A percentile compares a stretch with the other conserved stretches of the same genome.
Evolutionary conservation across 495 filamentous ascomycete species (phyloP).

Genomic region (Lindgomyces ingoldianus): DNA sequence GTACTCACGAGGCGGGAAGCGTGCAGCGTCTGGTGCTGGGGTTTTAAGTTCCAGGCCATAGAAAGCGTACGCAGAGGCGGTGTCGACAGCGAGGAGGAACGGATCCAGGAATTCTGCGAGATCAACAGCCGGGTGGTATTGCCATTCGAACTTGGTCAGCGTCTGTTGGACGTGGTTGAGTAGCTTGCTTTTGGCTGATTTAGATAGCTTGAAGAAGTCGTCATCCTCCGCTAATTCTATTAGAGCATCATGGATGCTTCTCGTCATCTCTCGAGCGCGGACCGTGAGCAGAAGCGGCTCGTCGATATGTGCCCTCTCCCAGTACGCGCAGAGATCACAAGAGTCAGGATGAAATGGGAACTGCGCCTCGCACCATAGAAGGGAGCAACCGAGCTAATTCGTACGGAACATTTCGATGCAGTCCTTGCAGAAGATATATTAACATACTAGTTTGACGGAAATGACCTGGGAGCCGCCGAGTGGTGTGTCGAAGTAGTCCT

Average conservation of each 20-base stretch:
- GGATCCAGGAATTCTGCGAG: conserved; percentile 19
- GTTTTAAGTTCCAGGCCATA: neutral
- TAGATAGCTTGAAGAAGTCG: conserved; percentile 2
- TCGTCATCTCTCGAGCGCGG: conserved; percentile 12
- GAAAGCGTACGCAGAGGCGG: neutral
- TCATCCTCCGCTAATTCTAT: neutral
- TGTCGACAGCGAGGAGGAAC: conserved; percentile 13
- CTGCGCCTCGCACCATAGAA: neutral
- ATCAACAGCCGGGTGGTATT: conserved; percentile 9
- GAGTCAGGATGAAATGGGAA: conserved; percentile 1
- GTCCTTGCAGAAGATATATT: conserved; percentile 9
- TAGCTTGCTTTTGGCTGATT: neutral
- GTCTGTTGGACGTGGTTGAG: neutral
- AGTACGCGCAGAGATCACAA: conserved; percentile 17
- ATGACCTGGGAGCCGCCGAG: neutral
- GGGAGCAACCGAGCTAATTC: neutral
- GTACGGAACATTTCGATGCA: conserved; percentile 8
- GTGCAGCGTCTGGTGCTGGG: neutral
- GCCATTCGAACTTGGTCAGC: conserved; percentile 9
- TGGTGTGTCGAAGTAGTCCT: conserved; percentile 16
- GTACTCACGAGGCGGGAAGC: neutral
- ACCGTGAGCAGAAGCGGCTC: conserved; percentile 12
- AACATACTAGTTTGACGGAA: neutral
- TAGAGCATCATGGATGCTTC: conserved; percentile 4
- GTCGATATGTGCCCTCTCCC: neutral